Conservation (phyloP, 2,329 filamentous ascomycete genomes). For the Diplocarpon rosae region DNA sequence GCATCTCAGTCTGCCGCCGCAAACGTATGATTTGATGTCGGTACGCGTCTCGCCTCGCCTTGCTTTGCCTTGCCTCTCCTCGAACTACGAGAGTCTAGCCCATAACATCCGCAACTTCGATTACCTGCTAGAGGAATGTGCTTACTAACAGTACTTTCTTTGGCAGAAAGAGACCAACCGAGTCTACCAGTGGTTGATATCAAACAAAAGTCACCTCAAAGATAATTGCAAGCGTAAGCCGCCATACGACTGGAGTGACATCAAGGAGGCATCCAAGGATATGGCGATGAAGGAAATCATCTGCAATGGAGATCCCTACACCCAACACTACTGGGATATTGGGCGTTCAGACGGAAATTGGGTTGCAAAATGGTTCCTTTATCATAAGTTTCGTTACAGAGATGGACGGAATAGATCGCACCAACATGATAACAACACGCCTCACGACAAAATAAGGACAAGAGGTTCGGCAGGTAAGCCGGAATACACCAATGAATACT, state of each 20-base stretch:
- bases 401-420: slow-evolving; percentile 24
- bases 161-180: slow-evolving; percentile 26
- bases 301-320: slow-evolving; percentile 15
- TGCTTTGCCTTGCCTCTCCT: not conserved
- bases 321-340: slow-evolving; percentile 23
- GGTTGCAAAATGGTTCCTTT: slow-evolving; percentile 27
- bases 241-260: slow-evolving; percentile 28
- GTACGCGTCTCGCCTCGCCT: slow-evolving; percentile 15
- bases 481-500: not conserved
- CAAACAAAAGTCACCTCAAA: slow-evolving; percentile 23
- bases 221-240: slow-evolving; percentile 23
- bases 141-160: slow-evolving; percentile 14
- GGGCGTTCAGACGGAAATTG: slow-evolving; percentile 21
- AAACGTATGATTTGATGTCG: slow-evolving; percentile 25
- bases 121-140: slow-evolving; percentile 6
- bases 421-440: slow-evolving; percentile 5
- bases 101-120: not conserved
- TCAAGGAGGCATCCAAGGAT: slow-evolving; percentile 25
- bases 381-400: slow-evolving; percentile 28
- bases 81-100: not conserved
- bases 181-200: slow-evolving; percentile 25
- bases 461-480: not conserved
- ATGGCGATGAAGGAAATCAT: slow-evolving; percentile 23
- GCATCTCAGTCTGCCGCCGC: slow-evolving; percentile 19
- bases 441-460: not conserved